Base-by-base conservation (phyloP, 2,329 filamentous ascomycete genomes). In the Pseudopyricularia cyperi region DNA sequence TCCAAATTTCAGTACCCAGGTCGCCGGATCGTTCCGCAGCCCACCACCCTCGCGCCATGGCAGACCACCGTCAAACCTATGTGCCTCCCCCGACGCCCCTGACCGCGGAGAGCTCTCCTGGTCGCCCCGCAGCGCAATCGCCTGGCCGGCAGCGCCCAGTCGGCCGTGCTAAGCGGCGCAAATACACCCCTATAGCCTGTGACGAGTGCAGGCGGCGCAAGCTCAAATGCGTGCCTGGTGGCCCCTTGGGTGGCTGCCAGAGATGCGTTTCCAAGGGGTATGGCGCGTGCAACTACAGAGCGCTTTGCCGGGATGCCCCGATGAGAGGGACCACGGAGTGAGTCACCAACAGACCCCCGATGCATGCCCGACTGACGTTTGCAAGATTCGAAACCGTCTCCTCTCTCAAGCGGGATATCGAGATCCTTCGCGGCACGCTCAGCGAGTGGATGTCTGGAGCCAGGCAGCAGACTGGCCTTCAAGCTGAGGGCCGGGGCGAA, bases 171-270 rank as follows among this genome's bases (percentile, higher is more conserved):
- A 44, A 44, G 39, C 17, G 39, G n/a, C 39, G 39, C 19, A 44
- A 44, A 44, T 44, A 44, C 39, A 44, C 39, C 12, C 14, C 39
- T 11, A 17, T 44, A 19, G 39, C 39, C 39, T 44, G 39, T 11
- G 39, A 69, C 49, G 66, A 69, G 22, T 71, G 68, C 55, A 69
- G 69, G 53, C 67, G 65, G 37, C 57, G 66, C 28, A 70, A 70
- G 52, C 65, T 70, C 52, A 71, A 70, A 53, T 71, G 68, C 55
- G 58, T 66, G 35, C 61, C 61, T 1, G 53, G 54, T 0, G 57
- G 39, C 8, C 22, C 39, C 15, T 12, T 17, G 12, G 39, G 39
- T 4, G 15, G 17, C 39, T 44, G 39, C 19, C n/a, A 44, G 39
- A 44, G 39, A 44, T 44, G 39, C 12, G 19, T 12, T 22, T 44